Evolutionary conservation across 345 rosid genomes (phyloP), one percentile per base, ranked within the genome.

Genomic region (Murraya koenigii): DNA sequence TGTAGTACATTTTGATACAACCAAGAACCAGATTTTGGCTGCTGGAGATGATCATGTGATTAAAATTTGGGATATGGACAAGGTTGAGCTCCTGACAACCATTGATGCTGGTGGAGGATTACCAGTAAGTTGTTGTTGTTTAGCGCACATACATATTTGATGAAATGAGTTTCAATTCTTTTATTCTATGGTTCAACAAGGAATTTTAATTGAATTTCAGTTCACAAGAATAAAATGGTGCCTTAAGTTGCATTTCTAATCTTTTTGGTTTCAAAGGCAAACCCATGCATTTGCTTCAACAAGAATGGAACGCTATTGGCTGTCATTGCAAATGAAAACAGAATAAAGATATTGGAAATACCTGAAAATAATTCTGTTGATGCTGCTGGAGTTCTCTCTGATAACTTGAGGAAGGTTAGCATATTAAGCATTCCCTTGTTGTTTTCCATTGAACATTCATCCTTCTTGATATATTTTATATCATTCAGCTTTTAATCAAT

Each of bases 221-320:
- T 52, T 32, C 63, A 9, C 66, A 3, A 54, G 15, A 10, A 32
- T 49, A 76, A 66, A 63, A 75, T 71, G 60, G 35, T 25, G 33
- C 36, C 15, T 36, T 68, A 39, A 66, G 36, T 66, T 67, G 20
- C 19, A 36, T 35, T 10, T 76, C 55, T 74, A 15, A 32, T 76
- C 44, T 76, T 63, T 63, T 78, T 30, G 55, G 10, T 23, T 67
- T 70, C 72, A 66, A 76, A 87, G 89, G 85, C 41, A 67, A 84
- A 75, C 66, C 86, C 89, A 30, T 75, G 79, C 38, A 78, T 88
- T 55, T 79, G 87, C 39, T 88, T 84, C 81, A 86, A 88, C 81
- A 88, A 81, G 75, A 80, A 82, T 30, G 89, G 89, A 8, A 77
- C 67, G 8, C 72, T 86, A 14, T 75, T 88, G 80, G 90, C 90